Evolutionary conservation across 495 filamentous ascomycete species (phyloP).

Genomic region (Talaromyces thailandensis): DNA sequence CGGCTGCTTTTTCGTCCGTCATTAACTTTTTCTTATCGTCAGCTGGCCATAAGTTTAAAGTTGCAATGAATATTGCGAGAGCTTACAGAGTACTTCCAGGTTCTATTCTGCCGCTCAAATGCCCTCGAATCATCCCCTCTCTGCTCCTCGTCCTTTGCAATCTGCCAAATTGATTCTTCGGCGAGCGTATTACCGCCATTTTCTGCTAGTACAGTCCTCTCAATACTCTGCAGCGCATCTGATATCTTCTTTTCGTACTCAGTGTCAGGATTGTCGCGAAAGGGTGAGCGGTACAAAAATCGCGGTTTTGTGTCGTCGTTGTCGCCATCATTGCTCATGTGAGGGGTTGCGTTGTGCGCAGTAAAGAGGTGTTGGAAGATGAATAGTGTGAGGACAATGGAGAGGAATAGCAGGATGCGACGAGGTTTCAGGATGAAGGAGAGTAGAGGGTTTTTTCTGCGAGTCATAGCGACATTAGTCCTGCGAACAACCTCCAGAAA

Average conservation of each 20-base stretch:
- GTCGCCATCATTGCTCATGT: background rate
- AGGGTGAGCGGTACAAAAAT: conserved; percentile 23
- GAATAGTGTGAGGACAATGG: background rate
- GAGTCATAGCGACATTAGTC: background rate
- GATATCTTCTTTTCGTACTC: conserved; percentile 21
- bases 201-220: conserved; percentile 10
- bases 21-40: conserved; percentile 14
- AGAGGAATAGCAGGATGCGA: background rate
- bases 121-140: conserved; percentile 18
- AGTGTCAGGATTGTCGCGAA: conserved; percentile 20
- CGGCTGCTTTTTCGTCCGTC: conserved; percentile 18
- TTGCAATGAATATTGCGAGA: background rate
- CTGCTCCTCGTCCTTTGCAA: conserved; percentile 13
- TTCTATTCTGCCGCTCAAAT: conserved; percentile 21
- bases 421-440: background rate
- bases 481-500: too few species aligned
- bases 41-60: background rate
- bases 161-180: conserved; percentile 27
- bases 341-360: background rate
- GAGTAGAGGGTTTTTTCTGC: background rate
- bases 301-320: conserved; percentile 10
- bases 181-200: conserved; percentile 6
- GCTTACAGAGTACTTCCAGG: conserved; percentile 26
- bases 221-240: conserved; percentile 18
- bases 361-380: background rate